Base-by-base conservation (phyloP, 345 rosid species). In the Rhizophora mangle region DNA sequence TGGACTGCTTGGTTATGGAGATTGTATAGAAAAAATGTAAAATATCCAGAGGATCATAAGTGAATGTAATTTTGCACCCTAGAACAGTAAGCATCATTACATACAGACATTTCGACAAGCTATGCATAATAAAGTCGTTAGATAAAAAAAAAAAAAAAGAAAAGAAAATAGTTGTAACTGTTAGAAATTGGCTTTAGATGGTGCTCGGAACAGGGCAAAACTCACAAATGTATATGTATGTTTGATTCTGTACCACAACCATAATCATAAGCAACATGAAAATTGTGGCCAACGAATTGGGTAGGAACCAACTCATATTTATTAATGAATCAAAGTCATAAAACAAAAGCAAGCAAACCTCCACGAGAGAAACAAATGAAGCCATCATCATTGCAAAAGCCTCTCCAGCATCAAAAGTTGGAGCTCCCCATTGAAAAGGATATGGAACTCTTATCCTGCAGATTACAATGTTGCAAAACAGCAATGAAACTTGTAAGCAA, bases 361-460 rank as follows among this genome's bases (percentile, higher is more conserved):
- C 98, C 52, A 89, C 91, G 62, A 94, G 91, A 22, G 98, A 85
- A 37, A 89, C 96, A 71, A 94, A 91, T 60, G 98, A 94, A 83
- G 84, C 68, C 69, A 88, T 86, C 98, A 94, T 94, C 98, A 94
- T 94, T 60, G 96, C 97, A 58, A 94, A 94, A 62, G 95, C 79
- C 83, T 94, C 98, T 75, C 98, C 98, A 1, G 98, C 98, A 77
- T 94, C 87, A 70, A 94, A 94, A 21, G 95, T 80, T 58, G 98
- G 98, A 72, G 98, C 87, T 79, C 98, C 98, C 98, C 97, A 94
- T 79, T 94, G 98, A 72, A 94, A 94, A 55, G 98, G 98, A 77
- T 91, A 94, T 52, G 98, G 97, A 47, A 91, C 87, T 80, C 97
- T 82, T 79, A 94, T 94, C 98, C 97, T 94, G 72, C 66, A 83